phyloP scores from a whole-genome alignment of 192 early-diverging fungal species.

The Dimargaris verticillata region DNA sequence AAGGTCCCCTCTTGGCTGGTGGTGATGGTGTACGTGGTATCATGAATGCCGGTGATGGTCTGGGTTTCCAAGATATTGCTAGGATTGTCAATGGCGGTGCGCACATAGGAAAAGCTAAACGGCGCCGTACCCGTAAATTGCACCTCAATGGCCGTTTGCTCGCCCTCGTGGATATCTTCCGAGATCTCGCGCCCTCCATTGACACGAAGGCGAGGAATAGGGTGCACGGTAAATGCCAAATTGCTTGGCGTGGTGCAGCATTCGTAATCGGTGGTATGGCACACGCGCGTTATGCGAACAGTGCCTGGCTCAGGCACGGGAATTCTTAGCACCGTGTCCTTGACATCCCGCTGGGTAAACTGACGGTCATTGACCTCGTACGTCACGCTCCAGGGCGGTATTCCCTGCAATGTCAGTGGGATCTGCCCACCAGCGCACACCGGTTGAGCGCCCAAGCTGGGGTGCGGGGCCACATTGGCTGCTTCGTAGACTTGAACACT shows the following conservation, averaged over 20 bases:
- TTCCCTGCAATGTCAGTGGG: constrained; percentile 44
- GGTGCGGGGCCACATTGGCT: constrained; percentile 30
- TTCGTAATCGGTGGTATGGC: constrained; percentile 34
- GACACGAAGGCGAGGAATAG: constrained; percentile 41
- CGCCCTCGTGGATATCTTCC: constrained; percentile 45
- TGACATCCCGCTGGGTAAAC: constrained; percentile 5
- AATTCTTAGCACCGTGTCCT: constrained; percentile 41
- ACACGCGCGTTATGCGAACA: constrained; percentile 35
- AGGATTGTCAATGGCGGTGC: constrained; percentile 18
- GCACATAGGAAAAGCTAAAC: constrained; percentile 48
- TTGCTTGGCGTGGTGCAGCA: constrained; percentile 39
- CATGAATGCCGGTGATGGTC: constrained; percentile 34
- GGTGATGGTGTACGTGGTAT: constrained; percentile 25
- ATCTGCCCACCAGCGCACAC: constrained; percentile 55
- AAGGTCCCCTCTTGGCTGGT: constrained; percentile 46
- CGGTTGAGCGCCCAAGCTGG: constrained; percentile 12
- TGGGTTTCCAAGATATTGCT: constrained; percentile 28
- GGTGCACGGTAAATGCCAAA: constrained; percentile 30
- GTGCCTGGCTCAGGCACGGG: constrained; percentile 36
- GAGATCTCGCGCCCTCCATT: constrained; percentile 43
- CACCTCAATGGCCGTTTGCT: constrained; percentile 33
- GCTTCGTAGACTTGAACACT: constrained; percentile 11
- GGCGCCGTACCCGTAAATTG: constrained; percentile 46
- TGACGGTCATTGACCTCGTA: constrained; percentile 29
- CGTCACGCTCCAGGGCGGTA: constrained; percentile 40